Evolutionary conservation across 352 stramenopile species (phyloP).

Genomic region (Thraustochytrium sp.): DNA sequence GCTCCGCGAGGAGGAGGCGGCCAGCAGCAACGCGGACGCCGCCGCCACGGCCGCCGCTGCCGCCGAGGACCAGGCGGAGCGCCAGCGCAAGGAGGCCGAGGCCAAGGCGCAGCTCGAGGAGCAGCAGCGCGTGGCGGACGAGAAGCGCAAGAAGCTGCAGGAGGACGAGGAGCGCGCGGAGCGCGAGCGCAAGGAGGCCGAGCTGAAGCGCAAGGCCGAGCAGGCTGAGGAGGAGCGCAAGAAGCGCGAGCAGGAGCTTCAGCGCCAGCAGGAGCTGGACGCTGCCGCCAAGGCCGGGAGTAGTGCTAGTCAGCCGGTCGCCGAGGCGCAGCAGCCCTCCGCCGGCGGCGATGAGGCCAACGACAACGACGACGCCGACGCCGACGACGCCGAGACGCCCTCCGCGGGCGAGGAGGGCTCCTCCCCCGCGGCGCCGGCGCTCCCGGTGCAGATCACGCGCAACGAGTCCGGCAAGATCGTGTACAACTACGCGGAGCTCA

Average conservation of each 20-base stretch:
- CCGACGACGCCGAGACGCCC: no score
- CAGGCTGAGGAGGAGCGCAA: constrained; percentile 9
- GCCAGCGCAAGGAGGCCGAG: constrained; percentile 37
- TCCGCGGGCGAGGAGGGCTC: no score
- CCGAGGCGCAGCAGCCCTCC: no score
- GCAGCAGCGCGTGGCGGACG: constrained; percentile 27
- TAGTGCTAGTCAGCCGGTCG: no score
- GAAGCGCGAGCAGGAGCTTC: constrained; percentile 16
- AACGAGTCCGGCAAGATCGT: constrained; percentile 2
- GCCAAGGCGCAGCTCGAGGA: constrained; percentile 40
- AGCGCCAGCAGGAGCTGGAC: background rate
- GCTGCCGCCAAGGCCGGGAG: background rate
- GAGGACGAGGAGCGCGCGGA: constrained; percentile 35
- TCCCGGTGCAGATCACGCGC: constrained; percentile 1
- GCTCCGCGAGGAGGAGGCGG: background rate
- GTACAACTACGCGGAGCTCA: background rate
- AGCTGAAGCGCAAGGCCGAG: constrained; percentile 23
- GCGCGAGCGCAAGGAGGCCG: constrained; percentile 23
- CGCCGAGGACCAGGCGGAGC: background rate
- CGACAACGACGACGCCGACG: no score
- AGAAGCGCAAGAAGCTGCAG: constrained; percentile 32
- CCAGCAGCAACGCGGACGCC: background rate
- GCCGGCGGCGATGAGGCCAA: no score
- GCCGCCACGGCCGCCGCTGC: background rate
- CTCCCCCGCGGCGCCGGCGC: no score